phyloP scores from a whole-genome alignment of 345 rosid species.

The Acer yangbiense region DNA sequence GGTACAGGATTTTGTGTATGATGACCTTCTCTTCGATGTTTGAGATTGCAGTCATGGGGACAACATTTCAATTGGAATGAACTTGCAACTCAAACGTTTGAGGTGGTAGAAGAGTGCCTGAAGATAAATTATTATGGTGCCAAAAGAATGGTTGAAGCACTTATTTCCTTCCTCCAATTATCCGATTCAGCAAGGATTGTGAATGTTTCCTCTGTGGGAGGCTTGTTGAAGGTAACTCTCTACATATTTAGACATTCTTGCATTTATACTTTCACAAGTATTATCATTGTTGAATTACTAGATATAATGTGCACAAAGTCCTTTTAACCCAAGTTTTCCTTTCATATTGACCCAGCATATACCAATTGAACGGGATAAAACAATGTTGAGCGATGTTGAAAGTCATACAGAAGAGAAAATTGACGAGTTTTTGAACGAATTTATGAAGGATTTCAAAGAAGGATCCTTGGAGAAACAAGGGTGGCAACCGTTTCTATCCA shows the following conservation, averaged over 20 bases:
- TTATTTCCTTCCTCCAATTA: conserved; percentile 27
- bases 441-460: conserved; percentile 32
- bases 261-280: no score
- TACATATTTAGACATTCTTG: no score
- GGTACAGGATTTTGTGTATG: no score
- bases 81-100: conserved; percentile 7
- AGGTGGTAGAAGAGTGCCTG: conserved; percentile 27
- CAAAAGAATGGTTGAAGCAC: conserved; percentile 29
- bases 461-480: conserved; percentile 31
- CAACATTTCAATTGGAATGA: conserved; percentile 21
- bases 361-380: conserved; percentile 28
- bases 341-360: background rate
- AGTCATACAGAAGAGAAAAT: conserved; percentile 35
- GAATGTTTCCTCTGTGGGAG: conserved; percentile 30
- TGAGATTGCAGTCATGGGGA: background rate
- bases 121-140: conserved; percentile 28
- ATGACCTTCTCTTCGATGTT: background rate
- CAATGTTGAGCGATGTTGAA: conserved; percentile 23
- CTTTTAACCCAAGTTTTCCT: background rate
- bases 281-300: no score
- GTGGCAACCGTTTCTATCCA: conserved; percentile 31
- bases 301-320: background rate
- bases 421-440: conserved; percentile 31
- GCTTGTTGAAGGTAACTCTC: conserved; percentile 22
- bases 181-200: conserved; percentile 42